phyloP scores from a whole-genome alignment of 352 stramenopile genomes.

The Phytopythium kandeliae region DNA sequence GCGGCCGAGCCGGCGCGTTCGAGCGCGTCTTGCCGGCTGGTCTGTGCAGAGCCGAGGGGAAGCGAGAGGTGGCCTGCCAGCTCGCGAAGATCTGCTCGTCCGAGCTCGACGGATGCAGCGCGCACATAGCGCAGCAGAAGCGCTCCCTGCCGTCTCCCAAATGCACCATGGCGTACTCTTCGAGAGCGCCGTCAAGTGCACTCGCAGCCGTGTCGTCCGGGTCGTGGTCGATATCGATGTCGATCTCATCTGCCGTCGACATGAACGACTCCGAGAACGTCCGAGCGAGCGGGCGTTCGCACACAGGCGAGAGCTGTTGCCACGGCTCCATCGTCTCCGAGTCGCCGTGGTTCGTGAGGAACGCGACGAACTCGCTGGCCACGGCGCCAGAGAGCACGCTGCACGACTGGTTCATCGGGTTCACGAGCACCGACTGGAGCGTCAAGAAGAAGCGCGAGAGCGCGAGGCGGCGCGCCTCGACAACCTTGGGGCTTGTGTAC shows the following conservation, averaged over 20 bases:
- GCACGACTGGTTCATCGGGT: slow-evolving; percentile 35
- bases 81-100: slow-evolving; percentile 33
- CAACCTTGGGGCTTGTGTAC: slow-evolving; percentile 12
- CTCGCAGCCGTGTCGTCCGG: slow-evolving; percentile 4
- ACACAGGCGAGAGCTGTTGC: slow-evolving; percentile 18
- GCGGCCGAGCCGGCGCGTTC: neutral
- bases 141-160: slow-evolving; percentile 11
- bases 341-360: slow-evolving; percentile 25
- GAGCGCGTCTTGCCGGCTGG: too few relatives aligned
- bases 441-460: slow-evolving; percentile 30
- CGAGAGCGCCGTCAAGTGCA: neutral
- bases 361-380: slow-evolving; percentile 22
- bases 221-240: slow-evolving; percentile 1
- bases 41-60: slow-evolving; percentile 4
- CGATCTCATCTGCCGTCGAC: slow-evolving; percentile 7
- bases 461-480: slow-evolving; percentile 24
- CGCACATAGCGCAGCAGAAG: slow-evolving; percentile 38
- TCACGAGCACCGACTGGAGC: slow-evolving; percentile 30
- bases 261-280: slow-evolving; percentile 27
- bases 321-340: slow-evolving; percentile 6
- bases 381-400: slow-evolving; percentile 23
- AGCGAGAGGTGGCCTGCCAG: slow-evolving; percentile 19
- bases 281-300: slow-evolving; percentile 15
- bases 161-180: slow-evolving; percentile 12
- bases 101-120: slow-evolving; percentile 21